phyloP scores from a whole-genome alignment of 2,329 filamentous ascomycete species.

The Cladosporium sp. region DNA sequence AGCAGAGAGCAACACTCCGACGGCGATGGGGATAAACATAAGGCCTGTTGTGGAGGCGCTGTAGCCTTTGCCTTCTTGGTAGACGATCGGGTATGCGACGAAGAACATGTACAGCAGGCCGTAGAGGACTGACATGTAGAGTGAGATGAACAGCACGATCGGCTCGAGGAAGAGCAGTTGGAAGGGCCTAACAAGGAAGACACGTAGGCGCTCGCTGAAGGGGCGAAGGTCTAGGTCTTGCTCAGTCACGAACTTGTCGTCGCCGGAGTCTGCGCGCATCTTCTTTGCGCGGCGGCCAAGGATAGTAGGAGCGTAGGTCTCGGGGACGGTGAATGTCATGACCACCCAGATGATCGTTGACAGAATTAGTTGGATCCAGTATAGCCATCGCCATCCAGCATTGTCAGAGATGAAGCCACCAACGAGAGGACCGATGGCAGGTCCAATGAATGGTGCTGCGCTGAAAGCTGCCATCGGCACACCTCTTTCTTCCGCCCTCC shows the following conservation, averaged over 20 bases:
- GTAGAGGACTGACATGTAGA: slow-evolving; percentile 66
- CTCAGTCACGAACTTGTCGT: slow-evolving; percentile 71
- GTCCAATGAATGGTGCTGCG: slow-evolving; percentile 35
- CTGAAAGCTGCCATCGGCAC: slow-evolving; percentile 34
- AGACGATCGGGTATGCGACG: slow-evolving; percentile 66
- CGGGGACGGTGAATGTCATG: slow-evolving; percentile 85
- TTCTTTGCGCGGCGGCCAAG: slow-evolving; percentile 69
- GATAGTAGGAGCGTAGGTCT: slow-evolving; percentile 82
- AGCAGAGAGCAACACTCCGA: slow-evolving; percentile 42
- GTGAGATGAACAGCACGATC: slow-evolving; percentile 78
- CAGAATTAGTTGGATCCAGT: slow-evolving; percentile 83
- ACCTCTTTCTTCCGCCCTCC: slow-evolving; percentile 33
- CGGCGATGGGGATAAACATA: slow-evolving; percentile 45
- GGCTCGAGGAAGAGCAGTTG: slow-evolving; percentile 81
- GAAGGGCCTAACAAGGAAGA: slow-evolving; percentile 81
- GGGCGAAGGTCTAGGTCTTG: slow-evolving; percentile 74
- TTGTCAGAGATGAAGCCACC: slow-evolving; percentile 75
- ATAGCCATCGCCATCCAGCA: slow-evolving; percentile 52
- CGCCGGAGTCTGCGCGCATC: slow-evolving; percentile 67
- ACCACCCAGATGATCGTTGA: slow-evolving; percentile 68
- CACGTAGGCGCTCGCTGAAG: slow-evolving; percentile 64
- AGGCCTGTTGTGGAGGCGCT: slow-evolving; percentile 54
- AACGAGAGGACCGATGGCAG: slow-evolving; percentile 50
- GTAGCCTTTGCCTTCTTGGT: slow-evolving; percentile 77
- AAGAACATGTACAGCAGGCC: slow-evolving; percentile 77